phyloP scores from a whole-genome alignment of 805 yeast species.

The Helenozyma rhizophorensis region DNA sequence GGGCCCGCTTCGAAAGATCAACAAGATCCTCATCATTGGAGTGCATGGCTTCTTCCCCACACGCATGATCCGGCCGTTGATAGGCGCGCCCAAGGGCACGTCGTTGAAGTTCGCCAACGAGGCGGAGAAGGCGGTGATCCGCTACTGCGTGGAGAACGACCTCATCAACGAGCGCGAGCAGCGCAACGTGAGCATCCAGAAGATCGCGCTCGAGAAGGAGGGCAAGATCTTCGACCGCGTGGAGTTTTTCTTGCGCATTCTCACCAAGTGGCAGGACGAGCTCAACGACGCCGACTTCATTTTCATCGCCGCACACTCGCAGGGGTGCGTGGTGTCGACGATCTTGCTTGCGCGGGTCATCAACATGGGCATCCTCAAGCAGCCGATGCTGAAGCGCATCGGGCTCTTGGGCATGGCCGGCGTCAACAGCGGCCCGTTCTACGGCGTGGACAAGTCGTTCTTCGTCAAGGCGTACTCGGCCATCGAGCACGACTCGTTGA shows the following conservation, averaged over 20 bases:
- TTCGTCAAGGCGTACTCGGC: constrained; percentile 86
- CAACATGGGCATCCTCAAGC: constrained; percentile 46
- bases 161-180: constrained; percentile 30
- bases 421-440: constrained; percentile 88
- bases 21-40: constrained; percentile 77
- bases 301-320: constrained; percentile 93
- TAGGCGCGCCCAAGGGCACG: constrained; percentile 97
- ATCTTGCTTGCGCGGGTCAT: constrained; percentile 71
- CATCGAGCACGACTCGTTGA: constrained; percentile 81
- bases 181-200: constrained; percentile 55
- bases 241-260: constrained; percentile 66
- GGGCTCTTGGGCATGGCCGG: constrained; percentile 95
- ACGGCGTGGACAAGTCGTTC: constrained; percentile 79
- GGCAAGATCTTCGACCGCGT: constrained; percentile 88
- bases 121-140: constrained; percentile 70
- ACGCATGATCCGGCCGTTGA: constrained; percentile 71
- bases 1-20: constrained; percentile 32
- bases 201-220: constrained; percentile 90
- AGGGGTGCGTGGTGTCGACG: constrained; percentile 90
- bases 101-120: constrained; percentile 86
- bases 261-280: constrained; percentile 62
- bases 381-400: constrained; percentile 42
- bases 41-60: constrained; percentile 97
- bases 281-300: constrained; percentile 72
- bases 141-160: constrained; percentile 50